phyloP scores from a whole-genome alignment of 31 red algal species.

The Pterothamnion heteromorphum region DNA sequence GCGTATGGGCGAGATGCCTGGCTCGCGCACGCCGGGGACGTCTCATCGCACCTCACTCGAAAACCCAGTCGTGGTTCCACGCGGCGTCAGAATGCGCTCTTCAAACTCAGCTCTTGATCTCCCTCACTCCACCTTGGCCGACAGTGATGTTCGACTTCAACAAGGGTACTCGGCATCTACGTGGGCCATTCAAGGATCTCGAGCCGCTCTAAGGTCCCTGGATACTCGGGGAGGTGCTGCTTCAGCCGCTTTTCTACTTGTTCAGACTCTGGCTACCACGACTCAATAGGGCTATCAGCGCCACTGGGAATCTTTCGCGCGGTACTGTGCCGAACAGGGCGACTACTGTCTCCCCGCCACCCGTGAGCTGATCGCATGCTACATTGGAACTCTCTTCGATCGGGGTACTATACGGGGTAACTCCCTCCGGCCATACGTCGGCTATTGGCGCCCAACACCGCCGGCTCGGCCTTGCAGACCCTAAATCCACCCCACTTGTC shows the following conservation, averaged over 20 bases:
- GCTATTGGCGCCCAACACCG: conserved; percentile 18
- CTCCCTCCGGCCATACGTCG: conserved; percentile 43
- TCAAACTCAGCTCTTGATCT: background rate
- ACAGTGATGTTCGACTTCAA: conserved; percentile 6
- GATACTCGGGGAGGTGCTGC: background rate
- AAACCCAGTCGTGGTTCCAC: conserved; percentile 17
- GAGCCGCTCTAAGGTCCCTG: background rate
- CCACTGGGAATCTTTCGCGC: conserved; percentile 38
- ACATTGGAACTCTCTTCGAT: conserved; percentile 17
- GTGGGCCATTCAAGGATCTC: background rate
- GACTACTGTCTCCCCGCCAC: background rate
- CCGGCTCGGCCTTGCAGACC: background rate
- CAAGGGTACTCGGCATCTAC: background rate
- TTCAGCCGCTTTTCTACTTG: background rate
- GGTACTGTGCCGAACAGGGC: background rate
- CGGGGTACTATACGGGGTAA: background rate
- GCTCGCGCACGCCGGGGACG: background rate
- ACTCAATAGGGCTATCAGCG: conserved; percentile 44
- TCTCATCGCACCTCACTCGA: background rate
- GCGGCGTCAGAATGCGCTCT: background rate
- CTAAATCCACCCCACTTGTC: background rate
- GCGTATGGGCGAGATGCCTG: conserved; percentile 9
- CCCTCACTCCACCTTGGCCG: conserved; percentile 17
- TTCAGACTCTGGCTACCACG: background rate
- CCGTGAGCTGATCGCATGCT: conserved; percentile 8